A percentile compares a stretch with the other conserved stretches of the same genome.
Conservation (phyloP, 164 flowering plant species). For the Berberis thunbergii region DNA sequence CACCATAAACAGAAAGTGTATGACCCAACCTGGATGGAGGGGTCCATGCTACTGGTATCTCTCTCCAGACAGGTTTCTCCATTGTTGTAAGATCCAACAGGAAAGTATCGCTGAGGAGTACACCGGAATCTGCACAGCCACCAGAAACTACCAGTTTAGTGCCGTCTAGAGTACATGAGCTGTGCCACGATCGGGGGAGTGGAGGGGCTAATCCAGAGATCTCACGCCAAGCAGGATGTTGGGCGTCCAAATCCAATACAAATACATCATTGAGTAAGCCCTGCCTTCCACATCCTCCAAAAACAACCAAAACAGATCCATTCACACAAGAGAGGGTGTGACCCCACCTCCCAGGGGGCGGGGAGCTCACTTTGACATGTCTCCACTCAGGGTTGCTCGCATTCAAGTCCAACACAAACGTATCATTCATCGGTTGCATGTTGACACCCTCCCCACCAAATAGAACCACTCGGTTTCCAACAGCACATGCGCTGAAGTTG, state of each 20-base stretch:
- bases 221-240: slow-evolving; percentile 88
- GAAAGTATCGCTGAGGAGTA: slow-evolving; percentile 82
- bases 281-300: slow-evolving; percentile 88
- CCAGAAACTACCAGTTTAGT: slow-evolving; percentile 85
- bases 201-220: slow-evolving; percentile 85
- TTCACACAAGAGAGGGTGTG: slow-evolving; percentile 85
- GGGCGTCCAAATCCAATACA: slow-evolving; percentile 76
- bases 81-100: slow-evolving; percentile 73
- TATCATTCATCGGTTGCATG: slow-evolving; percentile 97
- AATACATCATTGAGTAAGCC: slow-evolving; percentile 90
- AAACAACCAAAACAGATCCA: slow-evolving; percentile 75
- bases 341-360: slow-evolving; percentile 96
- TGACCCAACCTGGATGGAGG: slow-evolving; percentile 91
- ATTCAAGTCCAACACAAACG: slow-evolving; percentile 78
- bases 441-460: slow-evolving; percentile 96
- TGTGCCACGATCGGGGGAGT: slow-evolving; percentile 92
- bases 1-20: slow-evolving; percentile 79
- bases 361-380: slow-evolving; percentile 80
- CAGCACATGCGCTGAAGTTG: slow-evolving; percentile 92
- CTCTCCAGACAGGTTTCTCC: slow-evolving; percentile 89
- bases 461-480: slow-evolving; percentile 84
- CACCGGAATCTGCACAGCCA: slow-evolving; percentile 95
- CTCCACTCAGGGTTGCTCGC: slow-evolving; percentile 76
- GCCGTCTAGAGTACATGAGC: slow-evolving; percentile 94
- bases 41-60: slow-evolving; percentile 81